Evolutionary conservation across 352 stramenopile genomes (phyloP).

Genomic region (Pythium oligandrum): DNA sequence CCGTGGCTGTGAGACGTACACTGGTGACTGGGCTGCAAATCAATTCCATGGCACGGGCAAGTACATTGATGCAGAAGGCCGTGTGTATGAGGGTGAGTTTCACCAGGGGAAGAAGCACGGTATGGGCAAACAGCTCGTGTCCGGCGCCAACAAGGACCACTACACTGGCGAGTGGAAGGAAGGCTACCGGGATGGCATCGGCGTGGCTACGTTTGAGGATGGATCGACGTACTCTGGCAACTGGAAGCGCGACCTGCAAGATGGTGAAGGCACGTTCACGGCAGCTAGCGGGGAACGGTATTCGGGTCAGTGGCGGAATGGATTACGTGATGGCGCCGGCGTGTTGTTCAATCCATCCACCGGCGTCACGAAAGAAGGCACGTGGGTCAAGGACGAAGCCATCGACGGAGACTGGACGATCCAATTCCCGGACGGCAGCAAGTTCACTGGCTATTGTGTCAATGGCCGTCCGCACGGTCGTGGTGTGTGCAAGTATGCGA

Average conservation of each 20-base stretch:
- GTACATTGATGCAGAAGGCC: constrained; percentile 77
- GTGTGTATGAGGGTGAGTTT: constrained; percentile 84
- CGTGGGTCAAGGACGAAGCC: constrained; percentile 48
- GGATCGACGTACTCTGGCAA: constrained; percentile 53
- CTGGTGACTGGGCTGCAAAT: constrained; percentile 61
- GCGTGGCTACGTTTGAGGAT: constrained; percentile 44
- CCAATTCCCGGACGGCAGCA: constrained; percentile 65
- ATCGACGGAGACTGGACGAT: constrained; percentile 76
- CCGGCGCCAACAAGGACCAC: constrained; percentile 26
- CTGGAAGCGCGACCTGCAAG: constrained; percentile 45
- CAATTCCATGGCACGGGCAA: constrained; percentile 75
- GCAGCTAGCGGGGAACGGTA: constrained; percentile 55
- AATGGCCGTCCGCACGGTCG: constrained; percentile 57
- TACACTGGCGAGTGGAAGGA: constrained; percentile 64
- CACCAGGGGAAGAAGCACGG: constrained; percentile 68
- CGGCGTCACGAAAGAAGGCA: constrained; percentile 62
- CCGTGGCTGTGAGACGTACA: constrained; percentile 69
- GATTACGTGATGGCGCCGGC: constrained; percentile 45
- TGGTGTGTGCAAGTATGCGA: constrained; percentile 77
- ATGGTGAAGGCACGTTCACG: constrained; percentile 63
- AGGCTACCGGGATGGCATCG: constrained; percentile 50
- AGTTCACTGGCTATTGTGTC: constrained; percentile 67
- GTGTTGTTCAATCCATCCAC: constrained; percentile 37
- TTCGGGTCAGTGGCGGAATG: constrained; percentile 59
- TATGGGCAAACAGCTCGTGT: constrained; percentile 40